These are phyloP conservation scores for Passiflora organensis DNA, from an alignment of 345 rosid genomes.

Conservation along the genomic window DNA sequence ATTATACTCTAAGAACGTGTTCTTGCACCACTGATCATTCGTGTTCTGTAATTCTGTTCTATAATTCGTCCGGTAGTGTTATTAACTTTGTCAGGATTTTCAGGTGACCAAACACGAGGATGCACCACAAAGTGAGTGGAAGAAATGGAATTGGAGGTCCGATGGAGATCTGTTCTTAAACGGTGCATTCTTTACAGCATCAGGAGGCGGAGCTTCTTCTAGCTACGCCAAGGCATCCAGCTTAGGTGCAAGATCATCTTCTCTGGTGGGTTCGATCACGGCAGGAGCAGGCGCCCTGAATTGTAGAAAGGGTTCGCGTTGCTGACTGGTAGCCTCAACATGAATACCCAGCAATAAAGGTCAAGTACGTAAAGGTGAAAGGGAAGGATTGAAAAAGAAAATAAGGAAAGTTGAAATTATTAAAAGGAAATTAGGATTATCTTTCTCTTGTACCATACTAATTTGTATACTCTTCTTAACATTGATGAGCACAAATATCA, in stretches of 20 bases:
- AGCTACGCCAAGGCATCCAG: conserved; percentile 27
- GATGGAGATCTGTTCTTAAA: conserved; percentile 23
- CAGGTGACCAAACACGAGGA: conserved; percentile 31
- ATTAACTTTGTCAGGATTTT: not conserved
- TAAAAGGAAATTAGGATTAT: too few relatives aligned
- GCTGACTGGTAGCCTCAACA: conserved; percentile 9
- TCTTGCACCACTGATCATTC: not conserved
- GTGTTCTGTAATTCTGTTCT: too few relatives aligned
- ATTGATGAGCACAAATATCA: not conserved
- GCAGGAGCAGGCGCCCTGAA: conserved; percentile 20
- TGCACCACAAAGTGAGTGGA: conserved; percentile 20
- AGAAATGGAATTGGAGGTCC: conserved; percentile 29
- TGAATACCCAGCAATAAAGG: not conserved
- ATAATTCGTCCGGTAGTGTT: too few relatives aligned
- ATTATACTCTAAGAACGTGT: not conserved
- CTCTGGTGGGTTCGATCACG: conserved; percentile 20
- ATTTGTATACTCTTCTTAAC: not conserved
- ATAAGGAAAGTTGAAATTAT: conserved; percentile 9
- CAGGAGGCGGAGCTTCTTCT: conserved; percentile 22
- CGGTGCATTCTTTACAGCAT: conserved; percentile 24
- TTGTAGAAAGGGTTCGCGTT: conserved; percentile 25
- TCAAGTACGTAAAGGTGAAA: not conserved
- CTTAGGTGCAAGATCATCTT: conserved; percentile 26
- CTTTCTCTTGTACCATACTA: not conserved
- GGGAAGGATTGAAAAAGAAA: not conserved